Conservation (phyloP, 345 rosid genomes). For the Citrus trifoliata region DNA sequence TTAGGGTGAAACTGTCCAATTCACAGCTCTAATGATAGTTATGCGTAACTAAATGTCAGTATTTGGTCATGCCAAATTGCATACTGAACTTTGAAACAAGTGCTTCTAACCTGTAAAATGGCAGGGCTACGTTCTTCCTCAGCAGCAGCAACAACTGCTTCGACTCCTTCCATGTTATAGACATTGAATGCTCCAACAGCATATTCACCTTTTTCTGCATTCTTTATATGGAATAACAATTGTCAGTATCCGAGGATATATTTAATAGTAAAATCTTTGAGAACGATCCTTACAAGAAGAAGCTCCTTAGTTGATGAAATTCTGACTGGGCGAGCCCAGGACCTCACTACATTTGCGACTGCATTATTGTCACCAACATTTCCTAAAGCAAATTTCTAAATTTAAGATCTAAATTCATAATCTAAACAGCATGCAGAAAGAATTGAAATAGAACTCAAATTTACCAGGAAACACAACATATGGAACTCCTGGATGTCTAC, state of each 20-base stretch:
- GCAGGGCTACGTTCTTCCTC: conserved; percentile 95
- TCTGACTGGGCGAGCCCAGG: conserved; percentile 72
- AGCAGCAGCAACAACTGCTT: conserved; percentile 96
- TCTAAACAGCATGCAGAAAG: background rate
- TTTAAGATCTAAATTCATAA: background rate
- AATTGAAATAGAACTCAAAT: background rate
- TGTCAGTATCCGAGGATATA: conserved; percentile 25
- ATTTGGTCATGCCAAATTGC: background rate
- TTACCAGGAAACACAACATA: conserved; percentile 97
- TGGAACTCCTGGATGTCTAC: conserved; percentile 96
- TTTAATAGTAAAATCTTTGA: background rate
- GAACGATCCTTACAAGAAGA: conserved; percentile 48
- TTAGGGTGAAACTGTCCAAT: background rate
- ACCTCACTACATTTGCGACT: conserved; percentile 79
- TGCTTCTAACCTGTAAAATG: conserved; percentile 71
- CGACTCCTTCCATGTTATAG: conserved; percentile 90
- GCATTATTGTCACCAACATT: conserved; percentile 86
- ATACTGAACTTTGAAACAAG: background rate
- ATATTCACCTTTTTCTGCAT: conserved; percentile 85
- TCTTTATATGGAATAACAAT: conserved; percentile 33
- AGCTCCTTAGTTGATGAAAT: conserved; percentile 69
- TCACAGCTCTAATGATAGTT: background rate
- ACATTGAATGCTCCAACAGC: conserved; percentile 98
- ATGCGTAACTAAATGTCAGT: background rate
- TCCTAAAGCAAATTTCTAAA: conserved; percentile 38